Evolutionary conservation across 257 asterid genomes (phyloP).

Genomic region (Solanum sejunctum): DNA sequence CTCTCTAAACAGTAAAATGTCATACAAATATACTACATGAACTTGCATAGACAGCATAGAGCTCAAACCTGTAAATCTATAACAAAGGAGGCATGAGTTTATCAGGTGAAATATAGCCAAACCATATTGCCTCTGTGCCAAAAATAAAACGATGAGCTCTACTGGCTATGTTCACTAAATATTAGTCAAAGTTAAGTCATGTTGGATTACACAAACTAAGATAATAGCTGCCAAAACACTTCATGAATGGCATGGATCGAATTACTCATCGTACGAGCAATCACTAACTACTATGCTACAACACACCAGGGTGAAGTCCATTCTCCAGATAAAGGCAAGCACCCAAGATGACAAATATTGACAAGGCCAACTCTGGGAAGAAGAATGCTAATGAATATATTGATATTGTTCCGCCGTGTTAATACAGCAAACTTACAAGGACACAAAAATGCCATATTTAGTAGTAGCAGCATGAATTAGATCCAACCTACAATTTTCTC

Average conservation of each 20-base stretch:
- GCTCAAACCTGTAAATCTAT: too few species aligned
- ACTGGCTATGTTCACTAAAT: background rate
- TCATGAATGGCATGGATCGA: too few species aligned
- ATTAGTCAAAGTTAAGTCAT: background rate
- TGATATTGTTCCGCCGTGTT: background rate
- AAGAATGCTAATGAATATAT: background rate
- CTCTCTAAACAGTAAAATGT: background rate
- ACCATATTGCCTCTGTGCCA: background rate
- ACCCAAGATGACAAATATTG: background rate
- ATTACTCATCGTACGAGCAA: background rate
- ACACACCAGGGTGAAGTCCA: background rate
- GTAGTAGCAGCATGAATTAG: background rate
- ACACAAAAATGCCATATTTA: background rate
- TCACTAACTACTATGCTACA: background rate
- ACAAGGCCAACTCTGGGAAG: background rate
- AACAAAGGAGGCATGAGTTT: too few species aligned
- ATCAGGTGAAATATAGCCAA: background rate
- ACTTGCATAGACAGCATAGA: too few species aligned
- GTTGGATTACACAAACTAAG: background rate
- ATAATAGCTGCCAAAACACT: too few species aligned
- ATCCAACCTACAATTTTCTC: background rate
- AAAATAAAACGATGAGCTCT: background rate
- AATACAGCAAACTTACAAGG: background rate
- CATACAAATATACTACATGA: background rate
- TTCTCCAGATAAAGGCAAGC: background rate